These are phyloP conservation scores for Mytilinidion resinicola DNA, from an alignment of 495 filamentous ascomycete genomes.

Conservation along the genomic window DNA sequence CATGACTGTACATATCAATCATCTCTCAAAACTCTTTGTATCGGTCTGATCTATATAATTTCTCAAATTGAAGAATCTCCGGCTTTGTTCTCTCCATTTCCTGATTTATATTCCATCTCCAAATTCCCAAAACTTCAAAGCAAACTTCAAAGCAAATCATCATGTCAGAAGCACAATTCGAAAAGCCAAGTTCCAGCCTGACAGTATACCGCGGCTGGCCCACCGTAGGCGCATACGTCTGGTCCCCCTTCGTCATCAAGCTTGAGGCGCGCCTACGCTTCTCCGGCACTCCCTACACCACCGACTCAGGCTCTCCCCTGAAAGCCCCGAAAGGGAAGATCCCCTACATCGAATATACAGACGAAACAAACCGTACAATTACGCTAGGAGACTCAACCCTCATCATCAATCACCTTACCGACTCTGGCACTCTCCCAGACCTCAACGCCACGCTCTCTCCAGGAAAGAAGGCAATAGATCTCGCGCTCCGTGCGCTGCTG, in stretches of 20 bases:
- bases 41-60: too few species aligned
- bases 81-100: too few species aligned
- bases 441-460: conserved; percentile 42
- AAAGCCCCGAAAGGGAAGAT: conserved; percentile 54
- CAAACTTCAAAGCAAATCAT: too few species aligned
- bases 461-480: conserved; percentile 41
- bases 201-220: conserved; percentile 52
- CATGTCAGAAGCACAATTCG: too few species aligned
- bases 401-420: conserved; percentile 45
- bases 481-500: conserved; percentile 48
- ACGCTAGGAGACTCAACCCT: conserved; percentile 46
- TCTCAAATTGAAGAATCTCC: too few species aligned
- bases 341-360: conserved; percentile 42
- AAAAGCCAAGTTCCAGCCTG: conserved; percentile 16
- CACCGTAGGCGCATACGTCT: conserved; percentile 40
- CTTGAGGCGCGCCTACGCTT: conserved; percentile 58
- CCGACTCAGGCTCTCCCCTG: conserved; percentile 38
- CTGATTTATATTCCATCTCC: too few species aligned
- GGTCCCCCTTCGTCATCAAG: conserved; percentile 62
- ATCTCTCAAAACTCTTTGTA: too few species aligned
- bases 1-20: too few species aligned
- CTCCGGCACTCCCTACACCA: conserved; percentile 42
- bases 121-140: too few species aligned
- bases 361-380: neutral
- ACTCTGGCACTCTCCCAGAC: conserved; percentile 40